Evolutionary conservation across 164 flowering plant species (phyloP), one percentile per base, ranked within the genome.

Genomic region (Berberis thunbergii): DNA sequence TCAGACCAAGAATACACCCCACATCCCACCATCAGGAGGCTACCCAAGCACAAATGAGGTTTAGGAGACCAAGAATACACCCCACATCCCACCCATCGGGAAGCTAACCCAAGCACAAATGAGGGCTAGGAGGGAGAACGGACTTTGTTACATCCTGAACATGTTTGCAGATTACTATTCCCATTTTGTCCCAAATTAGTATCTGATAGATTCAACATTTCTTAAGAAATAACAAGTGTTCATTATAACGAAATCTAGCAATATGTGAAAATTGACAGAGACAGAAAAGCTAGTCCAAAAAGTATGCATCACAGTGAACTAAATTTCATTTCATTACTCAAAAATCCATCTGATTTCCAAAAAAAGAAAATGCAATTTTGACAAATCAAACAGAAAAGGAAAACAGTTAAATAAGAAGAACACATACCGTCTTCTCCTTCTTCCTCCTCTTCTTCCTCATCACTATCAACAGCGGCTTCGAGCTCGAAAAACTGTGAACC

Each of bases 381-480:
- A 38, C 10, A 13, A 7, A 10, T 2, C 11, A 49, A 66, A 43
- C 6, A 38, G 10, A 45, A 55, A 48, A 40, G 43, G 38, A n/a
- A 26, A 13, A 7, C 1, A 12, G 13, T 43, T 4, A 5, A 7
- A 62, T 39, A 5, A 4, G 11, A 45, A 12, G 2, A 42, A 7
- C 42, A 48, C 41, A 5, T 72, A 84, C 90, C 92, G 54, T 83
- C 88, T 66, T 86, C 92, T 7, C 75, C 87, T 9, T 86, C 96
- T 1, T 86, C 95, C 45, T 87, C 94, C 12, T 85, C 90, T 59
- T 84, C 90, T 0, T 84, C 90, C 0, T 76, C 88, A 5, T 84
- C 90, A 11, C 70, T 69, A 52, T 80, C 94, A 1, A 79, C 88
- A 9, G 58, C 64, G 0, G 90, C 90, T 69, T 81, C 86, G 4